Conservation (phyloP, 2,329 filamentous ascomycete species). For the Pseudocercospora fuligena region DNA sequence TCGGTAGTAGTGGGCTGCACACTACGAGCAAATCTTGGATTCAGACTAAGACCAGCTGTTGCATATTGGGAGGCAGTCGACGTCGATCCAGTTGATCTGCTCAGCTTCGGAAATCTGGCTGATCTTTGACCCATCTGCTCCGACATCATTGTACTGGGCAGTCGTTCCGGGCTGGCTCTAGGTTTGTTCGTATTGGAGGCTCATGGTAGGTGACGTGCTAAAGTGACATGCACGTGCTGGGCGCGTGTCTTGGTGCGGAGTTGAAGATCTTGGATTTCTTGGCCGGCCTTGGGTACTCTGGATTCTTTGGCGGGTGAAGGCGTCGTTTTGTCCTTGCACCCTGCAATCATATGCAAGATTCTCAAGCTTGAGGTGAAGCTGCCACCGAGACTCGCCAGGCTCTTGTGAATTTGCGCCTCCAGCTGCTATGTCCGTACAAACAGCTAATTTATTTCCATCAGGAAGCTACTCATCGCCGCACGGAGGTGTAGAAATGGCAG, state of each 20-base stretch:
- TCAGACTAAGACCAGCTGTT: background rate
- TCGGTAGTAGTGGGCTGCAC: background rate
- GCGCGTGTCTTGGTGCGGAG: constrained; percentile 22
- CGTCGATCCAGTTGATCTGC: background rate
- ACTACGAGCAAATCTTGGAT: background rate
- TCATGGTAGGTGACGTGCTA: constrained; percentile 12
- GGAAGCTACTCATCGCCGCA: background rate
- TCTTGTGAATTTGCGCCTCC: background rate
- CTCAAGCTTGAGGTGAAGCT: background rate
- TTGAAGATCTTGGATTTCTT: constrained; percentile 15
- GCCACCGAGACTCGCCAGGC: background rate
- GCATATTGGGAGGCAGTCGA: background rate
- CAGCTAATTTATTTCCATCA: background rate
- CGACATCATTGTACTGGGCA: background rate
- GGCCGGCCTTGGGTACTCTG: background rate
- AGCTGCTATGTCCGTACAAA: background rate
- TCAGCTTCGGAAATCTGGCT: background rate
- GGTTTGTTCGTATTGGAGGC: constrained; percentile 11
- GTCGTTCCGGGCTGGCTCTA: background rate
- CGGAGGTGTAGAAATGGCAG: background rate
- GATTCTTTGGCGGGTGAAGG: background rate
- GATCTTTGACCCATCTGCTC: background rate
- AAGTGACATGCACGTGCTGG: constrained; percentile 17
- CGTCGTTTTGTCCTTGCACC: background rate
- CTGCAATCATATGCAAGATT: background rate